A percentile compares a stretch with the other conserved stretches of the same genome.
Evolutionary conservation across 192 early-diverging fungal genomes (phyloP).

Genomic region (Podila epigama): DNA sequence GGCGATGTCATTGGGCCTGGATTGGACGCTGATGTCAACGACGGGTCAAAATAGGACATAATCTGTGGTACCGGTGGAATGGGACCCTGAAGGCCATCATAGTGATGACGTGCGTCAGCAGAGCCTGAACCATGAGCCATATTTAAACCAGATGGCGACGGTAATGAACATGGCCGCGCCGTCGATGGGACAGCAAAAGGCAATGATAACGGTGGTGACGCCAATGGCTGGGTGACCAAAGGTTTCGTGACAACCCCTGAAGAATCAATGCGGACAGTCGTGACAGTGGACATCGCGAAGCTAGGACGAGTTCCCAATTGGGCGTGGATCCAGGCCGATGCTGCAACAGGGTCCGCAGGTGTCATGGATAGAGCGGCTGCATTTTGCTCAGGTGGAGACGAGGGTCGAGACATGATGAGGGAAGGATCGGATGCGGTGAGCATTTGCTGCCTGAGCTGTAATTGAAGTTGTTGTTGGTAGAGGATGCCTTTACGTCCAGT

Average conservation of each 20-base stretch:
- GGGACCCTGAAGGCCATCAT: background rate
- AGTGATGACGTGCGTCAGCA: background rate
- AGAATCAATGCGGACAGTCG: background rate
- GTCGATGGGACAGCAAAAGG: background rate
- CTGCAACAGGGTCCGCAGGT: background rate
- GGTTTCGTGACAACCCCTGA: slow-evolving; percentile 21
- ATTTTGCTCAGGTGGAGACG: background rate
- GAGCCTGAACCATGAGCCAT: background rate
- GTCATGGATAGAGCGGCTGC: too few relatives aligned
- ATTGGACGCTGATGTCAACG: too few relatives aligned
- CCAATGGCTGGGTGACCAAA: too few relatives aligned
- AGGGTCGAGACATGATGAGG: background rate
- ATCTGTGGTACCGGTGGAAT: background rate
- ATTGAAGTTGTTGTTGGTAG: slow-evolving; percentile 15
- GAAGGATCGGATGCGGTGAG: background rate
- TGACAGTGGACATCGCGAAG: slow-evolving; percentile 28
- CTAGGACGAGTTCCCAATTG: slow-evolving; percentile 17
- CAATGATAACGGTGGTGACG: background rate
- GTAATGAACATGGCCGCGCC: too few relatives aligned
- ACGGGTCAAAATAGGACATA: background rate
- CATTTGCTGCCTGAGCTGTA: slow-evolving; percentile 4
- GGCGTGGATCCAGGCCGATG: slow-evolving; percentile 3
- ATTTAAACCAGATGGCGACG: background rate
- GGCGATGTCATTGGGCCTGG: too few relatives aligned
- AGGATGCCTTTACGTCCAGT: slow-evolving; percentile 28